A percentile compares a stretch with the other conserved stretches of the same genome.
Conservation (phyloP, 1,284 basidiomycete genomes). For the Rhodotorula glutinis region DNA sequence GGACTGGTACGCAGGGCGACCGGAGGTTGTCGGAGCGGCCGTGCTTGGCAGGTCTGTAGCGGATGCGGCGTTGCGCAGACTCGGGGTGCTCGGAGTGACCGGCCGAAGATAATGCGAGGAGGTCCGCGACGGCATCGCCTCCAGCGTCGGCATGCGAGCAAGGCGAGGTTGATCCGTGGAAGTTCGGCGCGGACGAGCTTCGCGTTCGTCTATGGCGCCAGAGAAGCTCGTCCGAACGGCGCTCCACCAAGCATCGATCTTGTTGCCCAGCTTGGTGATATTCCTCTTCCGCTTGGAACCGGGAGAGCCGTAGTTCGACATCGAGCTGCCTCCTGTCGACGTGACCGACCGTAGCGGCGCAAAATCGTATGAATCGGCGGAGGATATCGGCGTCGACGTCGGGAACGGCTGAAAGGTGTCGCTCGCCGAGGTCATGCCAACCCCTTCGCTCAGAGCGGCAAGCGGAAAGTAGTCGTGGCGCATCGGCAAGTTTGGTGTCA, state of each 20-base stretch:
- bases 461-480: conserved; percentile 25
- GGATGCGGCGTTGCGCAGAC: conserved; percentile 37
- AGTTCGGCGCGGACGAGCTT: conserved; percentile 21
- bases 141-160: conserved; percentile 9
- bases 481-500: conserved; percentile 23
- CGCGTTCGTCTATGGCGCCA: conserved; percentile 13
- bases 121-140: conserved; percentile 21
- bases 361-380: conserved; percentile 21
- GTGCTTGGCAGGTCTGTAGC: conserved; percentile 26
- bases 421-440: not conserved
- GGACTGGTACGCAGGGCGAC: not conserved
- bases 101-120: conserved; percentile 35
- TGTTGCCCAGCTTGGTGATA: conserved; percentile 42
- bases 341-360: conserved; percentile 9
- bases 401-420: conserved; percentile 18
- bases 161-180: conserved; percentile 25
- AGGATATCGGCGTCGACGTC: conserved; percentile 23
- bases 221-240: conserved; percentile 45
- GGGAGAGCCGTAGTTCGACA: conserved; percentile 15
- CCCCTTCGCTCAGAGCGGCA: not conserved
- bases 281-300: conserved; percentile 68
- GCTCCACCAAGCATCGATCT: conserved; percentile 48
- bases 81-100: conserved; percentile 12
- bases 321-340: conserved; percentile 12
- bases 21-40: not conserved